Base-by-base conservation (phyloP, 352 stramenopile genomes). In the Globisporangium lucens region DNA sequence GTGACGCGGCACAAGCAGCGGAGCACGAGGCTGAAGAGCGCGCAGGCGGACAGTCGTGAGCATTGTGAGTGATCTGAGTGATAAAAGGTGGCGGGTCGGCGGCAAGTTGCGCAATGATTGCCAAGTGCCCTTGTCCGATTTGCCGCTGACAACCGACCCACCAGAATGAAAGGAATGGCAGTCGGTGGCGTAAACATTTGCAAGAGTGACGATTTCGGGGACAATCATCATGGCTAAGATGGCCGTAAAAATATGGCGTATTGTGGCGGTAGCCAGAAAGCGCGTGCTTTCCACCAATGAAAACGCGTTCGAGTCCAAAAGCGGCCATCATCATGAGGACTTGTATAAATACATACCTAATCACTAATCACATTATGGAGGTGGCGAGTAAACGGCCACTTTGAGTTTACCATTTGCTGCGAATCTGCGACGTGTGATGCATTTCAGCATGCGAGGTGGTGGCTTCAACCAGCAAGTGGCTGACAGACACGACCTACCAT, bases 31-130 rank as follows among this genome's bases (percentile, higher is more conserved):
- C 20, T 61, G 56, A n/a, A 61, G 56, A 30, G 36, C 9, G 20
- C 53, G 53, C 53, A 60, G 27, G 8, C n/a, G 46, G 33, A 36
- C 8, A 47, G 47, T 51, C 30, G 22, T 46, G 6, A 66, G 33
- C 33, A 47, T 66, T 29, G 8, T n/a, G 33, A 20, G 8, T 43
- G 30, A n/a, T 49, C 4, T 47, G 13, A n/a, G 17, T 12, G 43
- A 22, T 51, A 15, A 8, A 15, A 17, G n/a, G 41, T n/a, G 41
- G 41, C 15, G 6, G 56, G 3, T 49, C 2, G 33, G 12, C 15
- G 20, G 56, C 56, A 49, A 61, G 33, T 61, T 61, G 56, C 33
- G 33, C 56, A 61, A 38, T 61, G 56, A 49, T 35, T 61, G 56
- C 46, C n/a, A 24, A 30, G 33, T 30, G 33, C 12, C 47, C 22